Evolutionary conservation across 1,284 basidiomycete species (phyloP), one percentile per base, ranked within the genome.

Genomic region (Cystobasidiaceae sp.): DNA sequence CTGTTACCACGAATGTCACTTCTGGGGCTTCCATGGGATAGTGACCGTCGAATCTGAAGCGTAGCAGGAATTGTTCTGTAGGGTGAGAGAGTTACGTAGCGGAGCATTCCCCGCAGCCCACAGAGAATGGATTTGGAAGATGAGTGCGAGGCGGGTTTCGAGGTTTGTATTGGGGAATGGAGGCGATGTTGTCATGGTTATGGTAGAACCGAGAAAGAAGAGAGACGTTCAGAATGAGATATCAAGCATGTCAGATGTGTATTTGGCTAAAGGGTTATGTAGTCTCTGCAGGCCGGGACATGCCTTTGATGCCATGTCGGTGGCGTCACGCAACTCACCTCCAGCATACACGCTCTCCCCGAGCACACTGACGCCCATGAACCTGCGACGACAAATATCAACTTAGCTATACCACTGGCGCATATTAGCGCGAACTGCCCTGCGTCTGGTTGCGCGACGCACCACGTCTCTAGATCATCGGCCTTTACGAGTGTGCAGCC

Each of bases 1-100:
- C 71, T 4, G 57, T 71, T 30, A 67, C 68, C 45, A 75, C 68
- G 62, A 75, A 75, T 27, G 73, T 71, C 1, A 74, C 72, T 58
- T 75, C 74, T 15, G 74, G 74, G 28, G 73, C 70, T 49, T 75
- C 74, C 66, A 75, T 72, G 23, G 74, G 74, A 50, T 75, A 75
- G 4, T 51, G 58, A 19, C 70, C 70, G 9, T 69, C 67, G 63
- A 75, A 75, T 32, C 73, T 71, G 41, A 75, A 74, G 39, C 74
- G 71, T 19, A 75, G 69, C 8, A 67, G 71, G 62, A 75, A 75
- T 43, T 62, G 70, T 52, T 75, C 70, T 67, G 50, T 30, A 11
- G 11, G 13, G 44, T 46, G 13, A 9, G 8, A 46, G 11, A 11
- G 21, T 9, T 15, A 11, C 11, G 8, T 15, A 11, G 13, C 11